A percentile compares a stretch with the other conserved stretches of the same genome.
Conservation (phyloP, 768 basidiomycete genomes). For the Leucocoprinus leucothites region DNA sequence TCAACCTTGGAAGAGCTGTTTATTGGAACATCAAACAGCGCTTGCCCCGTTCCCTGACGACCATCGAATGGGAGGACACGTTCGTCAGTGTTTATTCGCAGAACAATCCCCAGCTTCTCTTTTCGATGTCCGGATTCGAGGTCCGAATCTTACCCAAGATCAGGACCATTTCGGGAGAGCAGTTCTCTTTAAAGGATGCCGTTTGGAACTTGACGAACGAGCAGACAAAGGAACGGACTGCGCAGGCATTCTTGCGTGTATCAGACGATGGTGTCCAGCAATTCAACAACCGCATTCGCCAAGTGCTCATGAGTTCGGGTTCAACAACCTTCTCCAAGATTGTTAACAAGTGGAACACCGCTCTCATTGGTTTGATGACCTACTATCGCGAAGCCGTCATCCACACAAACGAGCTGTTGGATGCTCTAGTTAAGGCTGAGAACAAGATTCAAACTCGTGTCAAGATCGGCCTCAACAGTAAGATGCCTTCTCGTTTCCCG, state of each 20-base stretch:
- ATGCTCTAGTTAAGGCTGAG: slow-evolving; percentile 96
- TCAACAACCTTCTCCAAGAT: slow-evolving; percentile 99
- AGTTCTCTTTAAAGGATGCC: slow-evolving; percentile 94
- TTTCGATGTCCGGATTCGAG: slow-evolving; percentile 99
- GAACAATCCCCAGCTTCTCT: slow-evolving; percentile 95
- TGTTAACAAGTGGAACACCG: slow-evolving; percentile 97
- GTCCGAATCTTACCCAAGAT: slow-evolving; percentile 96
- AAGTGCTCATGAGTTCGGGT: slow-evolving; percentile 97
- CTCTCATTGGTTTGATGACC: slow-evolving; percentile 94
- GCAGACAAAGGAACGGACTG: slow-evolving; percentile 95
- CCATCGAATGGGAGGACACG: slow-evolving; percentile 99
- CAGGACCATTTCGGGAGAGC: slow-evolving; percentile 91
- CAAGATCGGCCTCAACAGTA: slow-evolving; percentile 98
- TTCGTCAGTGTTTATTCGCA: slow-evolving; percentile 97
- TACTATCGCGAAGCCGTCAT: slow-evolving; percentile 98
- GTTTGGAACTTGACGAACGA: slow-evolving; percentile 98
- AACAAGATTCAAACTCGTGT: slow-evolving; percentile 99
- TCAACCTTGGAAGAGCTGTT: slow-evolving; percentile 95
- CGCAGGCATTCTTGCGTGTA: slow-evolving; percentile 96
- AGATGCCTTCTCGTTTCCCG: slow-evolving; percentile 99
- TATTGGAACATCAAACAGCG: slow-evolving; percentile 99
- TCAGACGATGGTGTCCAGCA: slow-evolving; percentile 96
- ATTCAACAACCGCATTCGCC: slow-evolving; percentile 96
- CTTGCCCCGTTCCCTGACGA: slow-evolving; percentile 90
- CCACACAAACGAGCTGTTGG: slow-evolving; percentile 94